Evolutionary conservation across 257 asterid genomes (phyloP).

Genomic region (Plantago major): DNA sequence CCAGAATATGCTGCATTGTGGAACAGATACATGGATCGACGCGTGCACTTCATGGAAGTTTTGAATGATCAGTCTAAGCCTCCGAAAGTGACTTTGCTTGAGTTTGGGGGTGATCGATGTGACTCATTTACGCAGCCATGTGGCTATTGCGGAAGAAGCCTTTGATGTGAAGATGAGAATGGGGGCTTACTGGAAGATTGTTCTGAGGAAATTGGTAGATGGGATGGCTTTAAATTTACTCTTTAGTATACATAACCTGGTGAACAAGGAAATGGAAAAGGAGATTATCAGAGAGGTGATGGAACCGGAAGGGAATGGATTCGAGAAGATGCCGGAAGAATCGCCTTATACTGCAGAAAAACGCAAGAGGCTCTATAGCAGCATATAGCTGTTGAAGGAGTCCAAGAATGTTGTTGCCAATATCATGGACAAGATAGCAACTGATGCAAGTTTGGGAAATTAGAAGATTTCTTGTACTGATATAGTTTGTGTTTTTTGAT

Average conservation of each 20-base stretch:
- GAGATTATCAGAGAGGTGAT: too few species aligned
- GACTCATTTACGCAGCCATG: background rate
- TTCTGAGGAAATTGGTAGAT: background rate
- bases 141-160: background rate
- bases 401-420: background rate
- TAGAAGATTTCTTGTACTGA: too few species aligned
- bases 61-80: background rate
- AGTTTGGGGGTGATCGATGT: background rate
- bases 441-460: too few species aligned
- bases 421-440: background rate
- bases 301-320: too few species aligned
- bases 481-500: too few species aligned
- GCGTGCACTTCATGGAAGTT: background rate
- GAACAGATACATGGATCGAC: background rate
- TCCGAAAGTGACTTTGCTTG: background rate
- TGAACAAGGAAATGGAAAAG: background rate
- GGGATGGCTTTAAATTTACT: background rate
- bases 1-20: background rate
- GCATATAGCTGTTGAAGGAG: background rate
- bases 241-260: background rate
- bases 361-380: background rate
- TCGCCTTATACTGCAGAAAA: background rate
- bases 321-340: background rate
- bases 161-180: slow-evolving; percentile 2
- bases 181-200: background rate